Conservation (phyloP, 2,329 filamentous ascomycete species). For the Leptographium wingfieldii region DNA sequence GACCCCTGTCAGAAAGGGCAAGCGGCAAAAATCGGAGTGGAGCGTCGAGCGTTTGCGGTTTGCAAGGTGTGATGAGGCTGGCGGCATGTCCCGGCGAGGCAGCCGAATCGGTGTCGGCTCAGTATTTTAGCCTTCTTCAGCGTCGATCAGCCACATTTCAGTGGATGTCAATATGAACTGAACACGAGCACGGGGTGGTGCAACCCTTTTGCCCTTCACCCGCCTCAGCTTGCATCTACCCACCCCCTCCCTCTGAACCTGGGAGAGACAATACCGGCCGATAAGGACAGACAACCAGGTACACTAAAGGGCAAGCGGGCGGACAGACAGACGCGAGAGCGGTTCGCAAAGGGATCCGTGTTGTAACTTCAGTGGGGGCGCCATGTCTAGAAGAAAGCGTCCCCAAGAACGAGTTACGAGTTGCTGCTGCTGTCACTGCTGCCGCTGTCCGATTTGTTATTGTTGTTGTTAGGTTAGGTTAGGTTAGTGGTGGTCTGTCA, state of each 20-base stretch:
- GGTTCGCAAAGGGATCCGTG: not conserved
- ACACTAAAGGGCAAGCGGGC: no score
- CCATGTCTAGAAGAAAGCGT: not conserved
- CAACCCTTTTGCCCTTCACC: not conserved
- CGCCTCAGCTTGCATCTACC: not conserved
- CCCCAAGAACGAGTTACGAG: not conserved
- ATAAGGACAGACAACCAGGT: not conserved
- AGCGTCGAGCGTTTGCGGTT: not conserved
- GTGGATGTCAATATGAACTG: not conserved
- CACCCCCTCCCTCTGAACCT: no score
- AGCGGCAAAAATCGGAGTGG: not conserved
- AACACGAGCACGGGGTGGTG: not conserved
- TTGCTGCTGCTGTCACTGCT: not conserved
- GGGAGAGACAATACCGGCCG: not conserved
- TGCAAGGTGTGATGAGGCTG: conserved; percentile 6
- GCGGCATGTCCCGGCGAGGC: conserved; percentile 7
- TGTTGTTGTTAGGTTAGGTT: not conserved
- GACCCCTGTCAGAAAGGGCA: not conserved
- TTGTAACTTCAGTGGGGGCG: not conserved
- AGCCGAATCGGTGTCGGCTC: not conserved
- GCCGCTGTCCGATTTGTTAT: not conserved
- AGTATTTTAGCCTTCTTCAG: not conserved
- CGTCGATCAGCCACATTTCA: not conserved
- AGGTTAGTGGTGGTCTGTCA: not conserved
- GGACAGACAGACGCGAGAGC: not conserved